Conservation (phyloP, 495 filamentous ascomycete species). For the Tuber melanosporum region DNA sequence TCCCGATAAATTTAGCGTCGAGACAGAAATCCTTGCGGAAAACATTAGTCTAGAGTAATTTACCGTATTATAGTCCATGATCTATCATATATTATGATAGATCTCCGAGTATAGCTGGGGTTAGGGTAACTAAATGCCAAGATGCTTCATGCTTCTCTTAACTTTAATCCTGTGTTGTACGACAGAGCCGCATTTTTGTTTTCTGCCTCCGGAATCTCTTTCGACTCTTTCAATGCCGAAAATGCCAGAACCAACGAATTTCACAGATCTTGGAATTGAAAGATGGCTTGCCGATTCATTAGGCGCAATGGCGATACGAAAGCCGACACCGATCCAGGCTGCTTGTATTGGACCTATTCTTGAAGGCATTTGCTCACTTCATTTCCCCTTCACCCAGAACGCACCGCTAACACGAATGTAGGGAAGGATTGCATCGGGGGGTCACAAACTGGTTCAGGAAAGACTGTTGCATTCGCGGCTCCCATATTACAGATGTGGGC, state of each 20-base stretch:
- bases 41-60: too few relatives aligned
- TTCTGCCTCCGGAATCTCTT: not conserved
- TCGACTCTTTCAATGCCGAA: not conserved
- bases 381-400: not conserved
- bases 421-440: conserved; percentile 83
- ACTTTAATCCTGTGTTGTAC: too few relatives aligned
- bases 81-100: not conserved
- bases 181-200: not conserved
- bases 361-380: conserved; percentile 50
- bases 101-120: not conserved
- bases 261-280: conserved; percentile 64
- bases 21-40: not conserved
- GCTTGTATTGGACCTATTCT: conserved; percentile 86
- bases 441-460: conserved; percentile 92
- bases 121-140: not conserved
- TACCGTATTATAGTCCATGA: too few relatives aligned
- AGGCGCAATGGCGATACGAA: conserved; percentile 75
- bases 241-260: conserved; percentile 49
- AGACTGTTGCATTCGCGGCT: conserved; percentile 93
- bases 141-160: too few relatives aligned
- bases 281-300: conserved; percentile 89
- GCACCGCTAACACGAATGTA: conserved; percentile 12
- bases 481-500: conserved; percentile 93
- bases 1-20: not conserved
- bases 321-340: conserved; percentile 86